Base-by-base conservation (phyloP, 129 eudicot genomes). In the Dittrichia graveolens region DNA sequence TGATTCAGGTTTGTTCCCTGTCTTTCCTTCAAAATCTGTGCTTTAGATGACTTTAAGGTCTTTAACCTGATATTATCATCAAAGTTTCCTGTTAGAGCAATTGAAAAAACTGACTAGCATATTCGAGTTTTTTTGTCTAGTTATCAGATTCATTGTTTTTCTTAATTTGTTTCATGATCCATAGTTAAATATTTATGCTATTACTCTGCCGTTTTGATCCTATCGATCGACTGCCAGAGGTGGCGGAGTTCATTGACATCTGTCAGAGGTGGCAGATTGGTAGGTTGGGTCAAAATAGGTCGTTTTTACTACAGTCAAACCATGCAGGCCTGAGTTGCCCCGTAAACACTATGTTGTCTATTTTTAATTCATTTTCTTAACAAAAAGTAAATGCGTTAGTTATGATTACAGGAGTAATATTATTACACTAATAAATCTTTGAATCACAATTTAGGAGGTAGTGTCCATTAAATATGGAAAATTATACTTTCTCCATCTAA, bases 1-100 rank as follows among this genome's bases (percentile, higher is more conserved):
- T 89, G 53, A 52, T 95, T 79, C 97, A 95, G 92, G 97, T 95
- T 24, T 24, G 31, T 24, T 72, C 78, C 76, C 42, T 50, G 41
- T 56, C 34, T 56, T 61, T 53, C 5, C 45, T 10, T 11, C 5
- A 60, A 15, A 71, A 13, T 58, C 9, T 53, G 56, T 44, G 65
- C 19, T 57, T 40, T 56, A 41, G 42, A 40, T 73, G 56, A 62
- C 61, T 50, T 3, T 45, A 8, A 35, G n/a, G n/a, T n/a, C n/a
- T n/a, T n/a, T n/a, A n/a, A n/a, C n/a, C 14, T 10, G 6, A 16
- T 46, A 38, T 47, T 15, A 65, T 75, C 58, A 19, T 75, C n/a
- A 24, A 6, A 31, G n/a, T 54, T 42, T 58, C 48, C 42, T 41
- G 45, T 75, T 34, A 9, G 0, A 6, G 54, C 53, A 37, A 16